These are phyloP conservation scores for Monoraphidium neglectum DNA, from an alignment of 139 green algal species.

Conservation along the genomic window DNA sequence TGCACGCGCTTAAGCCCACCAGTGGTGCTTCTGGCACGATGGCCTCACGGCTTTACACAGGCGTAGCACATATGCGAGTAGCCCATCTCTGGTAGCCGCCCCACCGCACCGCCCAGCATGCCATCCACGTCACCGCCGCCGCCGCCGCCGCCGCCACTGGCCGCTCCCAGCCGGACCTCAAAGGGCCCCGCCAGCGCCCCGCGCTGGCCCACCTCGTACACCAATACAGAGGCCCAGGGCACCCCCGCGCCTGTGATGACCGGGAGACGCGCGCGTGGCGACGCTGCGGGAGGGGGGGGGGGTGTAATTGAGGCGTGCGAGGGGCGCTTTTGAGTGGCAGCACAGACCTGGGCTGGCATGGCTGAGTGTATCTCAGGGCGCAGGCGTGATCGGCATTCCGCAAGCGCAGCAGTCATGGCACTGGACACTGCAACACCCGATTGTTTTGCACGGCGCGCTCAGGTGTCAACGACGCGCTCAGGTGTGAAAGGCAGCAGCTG, in stretches of 20 bases:
- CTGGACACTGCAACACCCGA: background rate
- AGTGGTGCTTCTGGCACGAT: too few species aligned
- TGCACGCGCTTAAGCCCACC: too few species aligned
- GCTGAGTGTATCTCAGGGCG: background rate
- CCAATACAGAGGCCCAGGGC: conserved; percentile 28
- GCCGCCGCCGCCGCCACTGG: too few species aligned
- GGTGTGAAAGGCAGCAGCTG: too few species aligned
- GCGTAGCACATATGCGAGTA: conserved; percentile 42
- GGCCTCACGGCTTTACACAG: background rate
- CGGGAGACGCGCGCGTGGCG: conserved; percentile 9
- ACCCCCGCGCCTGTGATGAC: conserved; percentile 26
- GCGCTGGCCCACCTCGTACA: conserved; percentile 53
- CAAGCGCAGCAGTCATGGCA: background rate
- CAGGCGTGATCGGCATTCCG: background rate
- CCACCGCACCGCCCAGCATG: too few species aligned
- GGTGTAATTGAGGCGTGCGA: background rate
- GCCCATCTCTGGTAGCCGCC: background rate
- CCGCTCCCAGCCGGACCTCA: background rate
- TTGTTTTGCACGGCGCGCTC: background rate
- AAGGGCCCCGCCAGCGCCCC: conserved; percentile 37
- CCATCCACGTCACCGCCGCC: too few species aligned
- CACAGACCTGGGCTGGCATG: background rate
- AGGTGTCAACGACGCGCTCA: background rate
- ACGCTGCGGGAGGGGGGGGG: background rate
- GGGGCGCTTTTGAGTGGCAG: background rate